A percentile compares a stretch with the other conserved stretches of the same genome.
These are phyloP conservation scores for Schwanniomyces occidentalis DNA, from an alignment of 805 yeast species.

Conservation along the genomic window DNA sequence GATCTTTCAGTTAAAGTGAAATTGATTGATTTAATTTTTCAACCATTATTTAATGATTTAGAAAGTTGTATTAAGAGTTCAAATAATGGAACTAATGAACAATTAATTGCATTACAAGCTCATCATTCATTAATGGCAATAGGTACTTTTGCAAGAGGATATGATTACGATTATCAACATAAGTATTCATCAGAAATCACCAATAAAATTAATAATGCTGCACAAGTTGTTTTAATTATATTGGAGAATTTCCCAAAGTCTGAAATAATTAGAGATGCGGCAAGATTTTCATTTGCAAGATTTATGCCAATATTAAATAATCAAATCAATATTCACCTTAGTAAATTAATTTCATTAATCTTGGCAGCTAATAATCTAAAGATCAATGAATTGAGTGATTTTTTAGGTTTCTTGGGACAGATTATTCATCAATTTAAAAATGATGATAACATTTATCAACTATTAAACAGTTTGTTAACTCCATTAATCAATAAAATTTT, in stretches of 20 bases:
- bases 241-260: constrained; percentile 69
- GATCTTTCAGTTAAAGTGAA: constrained; percentile 31
- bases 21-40: constrained; percentile 65
- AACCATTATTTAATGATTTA: constrained; percentile 71
- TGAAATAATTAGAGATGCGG: constrained; percentile 77
- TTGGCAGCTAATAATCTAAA: constrained; percentile 57
- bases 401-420: constrained; percentile 84
- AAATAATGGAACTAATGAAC: constrained; percentile 36
- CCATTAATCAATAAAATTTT: constrained; percentile 74
- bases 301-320: constrained; percentile 71
- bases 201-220: constrained; percentile 55
- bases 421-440: constrained; percentile 73
- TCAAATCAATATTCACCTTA: constrained; percentile 48
- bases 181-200: constrained; percentile 41
- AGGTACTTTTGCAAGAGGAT: constrained; percentile 87
- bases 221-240: constrained; percentile 82
- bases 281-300: constrained; percentile 85
- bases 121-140: constrained; percentile 87
- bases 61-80: constrained; percentile 55
- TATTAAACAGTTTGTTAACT: constrained; percentile 69
- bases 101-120: constrained; percentile 61
- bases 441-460: constrained; percentile 66
- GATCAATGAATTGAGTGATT: constrained; percentile 70
- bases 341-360: constrained; percentile 65
- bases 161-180: constrained; percentile 51